Percentiles rank a stretch among this genome's conserved stretches.
Conservation (phyloP, 2,329 filamentous ascomycete species). For the Huntiella moniliformis region DNA sequence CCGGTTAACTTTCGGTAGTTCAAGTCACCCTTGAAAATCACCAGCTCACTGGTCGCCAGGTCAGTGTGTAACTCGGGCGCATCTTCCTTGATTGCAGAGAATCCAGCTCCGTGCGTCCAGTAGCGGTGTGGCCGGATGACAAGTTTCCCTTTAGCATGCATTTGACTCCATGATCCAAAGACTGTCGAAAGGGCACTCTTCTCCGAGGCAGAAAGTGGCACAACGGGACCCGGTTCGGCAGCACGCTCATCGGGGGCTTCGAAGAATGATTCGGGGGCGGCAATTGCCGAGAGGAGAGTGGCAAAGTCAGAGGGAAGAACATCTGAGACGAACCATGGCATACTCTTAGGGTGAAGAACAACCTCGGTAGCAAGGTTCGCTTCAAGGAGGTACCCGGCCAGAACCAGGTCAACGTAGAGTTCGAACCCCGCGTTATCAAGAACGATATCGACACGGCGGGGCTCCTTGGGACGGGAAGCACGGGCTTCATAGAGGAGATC, state of each 20-base stretch:
- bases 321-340: slow-evolving; percentile 97
- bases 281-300: slow-evolving; percentile 64
- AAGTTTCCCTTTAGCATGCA: slow-evolving; percentile 71
- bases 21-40: slow-evolving; percentile 92
- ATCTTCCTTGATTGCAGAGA: slow-evolving; percentile 62
- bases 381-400: slow-evolving; percentile 76
- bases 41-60: slow-evolving; percentile 63
- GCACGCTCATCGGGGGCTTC: slow-evolving; percentile 48
- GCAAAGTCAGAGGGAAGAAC: slow-evolving; percentile 74
- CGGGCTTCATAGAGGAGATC: slow-evolving; percentile 46
- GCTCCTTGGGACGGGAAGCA: slow-evolving; percentile 20
- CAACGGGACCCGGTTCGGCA: slow-evolving; percentile 13
- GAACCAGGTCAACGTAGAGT: slow-evolving; percentile 81
- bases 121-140: slow-evolving; percentile 69
- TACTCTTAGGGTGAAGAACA: slow-evolving; percentile 79
- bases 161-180: slow-evolving; percentile 60
- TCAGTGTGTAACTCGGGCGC: slow-evolving; percentile 55
- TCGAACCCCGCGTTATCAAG: slow-evolving; percentile 97
- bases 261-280: slow-evolving; percentile 62
- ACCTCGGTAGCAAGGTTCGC: slow-evolving; percentile 70
- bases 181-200: slow-evolving; percentile 50
- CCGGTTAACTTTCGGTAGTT: slow-evolving; percentile 89
- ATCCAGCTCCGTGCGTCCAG: slow-evolving; percentile 79
- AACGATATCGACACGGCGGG: slow-evolving; percentile 63
- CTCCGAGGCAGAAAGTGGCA: slow-evolving; percentile 48